These are phyloP conservation scores for Epichloe brachyelytri DNA, from an alignment of 2,329 filamentous ascomycete species.

Conservation along the genomic window DNA sequence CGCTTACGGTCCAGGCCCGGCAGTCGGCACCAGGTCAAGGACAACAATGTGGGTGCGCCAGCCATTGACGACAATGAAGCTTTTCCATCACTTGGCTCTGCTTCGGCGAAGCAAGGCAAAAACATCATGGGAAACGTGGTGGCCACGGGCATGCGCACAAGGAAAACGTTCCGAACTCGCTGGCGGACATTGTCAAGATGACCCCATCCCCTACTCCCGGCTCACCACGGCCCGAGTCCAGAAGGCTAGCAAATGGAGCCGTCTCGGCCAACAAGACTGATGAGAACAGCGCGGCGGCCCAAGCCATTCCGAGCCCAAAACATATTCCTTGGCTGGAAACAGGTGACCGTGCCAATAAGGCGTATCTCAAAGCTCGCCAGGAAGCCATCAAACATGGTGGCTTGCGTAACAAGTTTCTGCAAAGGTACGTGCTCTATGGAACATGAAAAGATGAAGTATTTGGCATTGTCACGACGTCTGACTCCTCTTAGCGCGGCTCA, in stretches of 20 bases:
- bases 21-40: slow-evolving; percentile 56
- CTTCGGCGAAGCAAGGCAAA: slow-evolving; percentile 66
- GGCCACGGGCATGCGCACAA: slow-evolving; percentile 62
- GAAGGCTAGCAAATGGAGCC: slow-evolving; percentile 14
- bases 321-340: slow-evolving; percentile 96
- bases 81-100: slow-evolving; percentile 79
- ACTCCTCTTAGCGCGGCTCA: slow-evolving; percentile 61
- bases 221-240: slow-evolving; percentile 44
- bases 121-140: slow-evolving; percentile 84
- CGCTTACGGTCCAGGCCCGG: slow-evolving; percentile 70
- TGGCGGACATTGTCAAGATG: slow-evolving; percentile 94
- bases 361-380: slow-evolving; percentile 86
- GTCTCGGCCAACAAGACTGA: slow-evolving; percentile 27
- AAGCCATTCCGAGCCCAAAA: slow-evolving; percentile 75
- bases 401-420: slow-evolving; percentile 89
- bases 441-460: neutral
- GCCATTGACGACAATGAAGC: slow-evolving; percentile 90
- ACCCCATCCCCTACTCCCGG: slow-evolving; percentile 67
- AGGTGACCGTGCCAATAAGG: slow-evolving; percentile 77
- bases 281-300: slow-evolving; percentile 70
- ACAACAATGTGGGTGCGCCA: slow-evolving; percentile 53
- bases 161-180: slow-evolving; percentile 59
- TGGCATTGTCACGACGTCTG: slow-evolving; percentile 4
- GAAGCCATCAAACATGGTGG: slow-evolving; percentile 97
- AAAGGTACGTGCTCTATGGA: slow-evolving; percentile 47